Evolutionary conservation across 75 land plant species (phyloP).

Genomic region (Picea glauca): DNA sequence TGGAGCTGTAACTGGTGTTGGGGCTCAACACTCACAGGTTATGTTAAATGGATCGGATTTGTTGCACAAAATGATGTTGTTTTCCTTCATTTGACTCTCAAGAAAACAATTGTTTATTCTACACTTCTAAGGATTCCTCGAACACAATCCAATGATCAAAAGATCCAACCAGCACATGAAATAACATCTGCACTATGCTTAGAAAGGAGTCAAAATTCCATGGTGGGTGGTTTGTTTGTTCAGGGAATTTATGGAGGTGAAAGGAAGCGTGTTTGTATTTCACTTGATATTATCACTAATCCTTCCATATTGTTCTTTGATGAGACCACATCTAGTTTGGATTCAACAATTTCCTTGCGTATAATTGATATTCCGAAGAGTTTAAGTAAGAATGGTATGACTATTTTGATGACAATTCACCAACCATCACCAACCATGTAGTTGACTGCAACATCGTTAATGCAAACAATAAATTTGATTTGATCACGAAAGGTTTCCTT

Average conservation of each 20-base stretch:
- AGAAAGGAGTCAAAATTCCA: slow-evolving; percentile 30
- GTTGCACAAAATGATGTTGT: slow-evolving; percentile 46
- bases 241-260: slow-evolving; percentile 39
- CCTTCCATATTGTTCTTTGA: slow-evolving; percentile 30
- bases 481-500: too few relatives aligned
- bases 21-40: too few relatives aligned
- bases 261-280: slow-evolving; percentile 33
- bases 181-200: neutral
- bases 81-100: slow-evolving; percentile 29
- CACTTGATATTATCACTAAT: slow-evolving; percentile 28
- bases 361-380: slow-evolving; percentile 24
- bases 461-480: too few relatives aligned
- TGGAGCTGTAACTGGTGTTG: too few relatives aligned
- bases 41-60: slow-evolving; percentile 23
- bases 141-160: neutral
- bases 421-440: slow-evolving; percentile 20
- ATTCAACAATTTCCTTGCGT: slow-evolving; percentile 33
- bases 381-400: slow-evolving; percentile 25
- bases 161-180: neutral
- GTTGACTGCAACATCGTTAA: slow-evolving; percentile 6
- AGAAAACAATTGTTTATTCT: slow-evolving; percentile 29
- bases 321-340: slow-evolving; percentile 38
- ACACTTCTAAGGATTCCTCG: slow-evolving; percentile 29
- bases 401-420: slow-evolving; percentile 30
- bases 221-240: slow-evolving; percentile 29